Evolutionary conservation across 2,329 filamentous ascomycete species (phyloP).

Genomic region (Clonostachys rosea): DNA sequence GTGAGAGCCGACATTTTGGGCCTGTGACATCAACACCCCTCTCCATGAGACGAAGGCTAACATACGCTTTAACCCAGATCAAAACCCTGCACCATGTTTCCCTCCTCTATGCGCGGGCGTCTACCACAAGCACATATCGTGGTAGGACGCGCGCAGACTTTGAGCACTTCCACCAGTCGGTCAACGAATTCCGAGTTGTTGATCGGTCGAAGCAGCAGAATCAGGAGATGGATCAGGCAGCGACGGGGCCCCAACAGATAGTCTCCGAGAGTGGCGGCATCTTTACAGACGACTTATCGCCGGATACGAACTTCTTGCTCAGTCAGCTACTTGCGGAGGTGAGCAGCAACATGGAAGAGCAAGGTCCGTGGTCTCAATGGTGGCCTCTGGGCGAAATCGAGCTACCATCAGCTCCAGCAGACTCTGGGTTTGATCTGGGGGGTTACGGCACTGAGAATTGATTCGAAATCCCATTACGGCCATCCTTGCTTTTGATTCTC

Average conservation of each 20-base stretch:
- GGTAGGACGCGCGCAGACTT: conserved; percentile 18
- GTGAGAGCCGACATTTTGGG: conserved; percentile 5
- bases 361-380: conserved; percentile 17
- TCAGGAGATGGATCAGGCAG: conserved; percentile 17
- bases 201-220: conserved; percentile 21
- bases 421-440: too few relatives aligned
- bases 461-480: too few relatives aligned
- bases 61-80: conserved; percentile 4
- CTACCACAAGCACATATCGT: conserved; percentile 12
- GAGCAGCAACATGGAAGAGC: conserved; percentile 16
- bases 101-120: conserved; percentile 15
- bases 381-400: conserved; percentile 14
- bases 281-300: conserved; percentile 1
- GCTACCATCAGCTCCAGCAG: conserved; percentile 1
- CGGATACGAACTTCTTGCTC: conserved; percentile 11
- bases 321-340: conserved; percentile 15
- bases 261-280: not conserved
- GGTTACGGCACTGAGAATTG: too few relatives aligned
- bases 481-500: too few relatives aligned
- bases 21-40: too few relatives aligned
- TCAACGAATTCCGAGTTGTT: conserved; percentile 20
- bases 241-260: not conserved
- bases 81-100: conserved; percentile 17
- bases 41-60: too few relatives aligned
- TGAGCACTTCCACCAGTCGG: conserved; percentile 18